Evolutionary conservation across 2,329 filamentous ascomycete genomes (phyloP).

Genomic region (Penicillium sp.): DNA sequence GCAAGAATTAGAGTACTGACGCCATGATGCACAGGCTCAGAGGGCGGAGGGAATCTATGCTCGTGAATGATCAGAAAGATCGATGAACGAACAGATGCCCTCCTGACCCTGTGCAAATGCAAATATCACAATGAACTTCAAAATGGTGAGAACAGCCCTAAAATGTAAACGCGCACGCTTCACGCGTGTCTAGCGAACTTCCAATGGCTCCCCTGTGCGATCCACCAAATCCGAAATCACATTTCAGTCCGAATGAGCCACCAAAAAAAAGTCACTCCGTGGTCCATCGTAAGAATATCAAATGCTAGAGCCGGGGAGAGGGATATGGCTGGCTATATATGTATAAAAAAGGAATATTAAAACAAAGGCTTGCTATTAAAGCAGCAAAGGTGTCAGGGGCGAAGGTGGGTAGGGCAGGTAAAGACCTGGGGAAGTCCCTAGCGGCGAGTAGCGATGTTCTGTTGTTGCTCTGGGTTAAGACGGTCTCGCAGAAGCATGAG

Average conservation of each 20-base stretch:
- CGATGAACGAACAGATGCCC: conserved; percentile 2
- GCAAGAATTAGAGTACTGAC: conserved; percentile 23
- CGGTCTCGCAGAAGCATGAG: conserved; percentile 44
- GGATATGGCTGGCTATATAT: neutral
- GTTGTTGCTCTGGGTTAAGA: conserved; percentile 21
- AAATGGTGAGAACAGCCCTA: neutral
- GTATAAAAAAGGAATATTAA: neutral
- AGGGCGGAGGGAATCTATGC: conserved; percentile 17
- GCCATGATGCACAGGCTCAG: conserved; percentile 24
- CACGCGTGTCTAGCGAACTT: neutral
- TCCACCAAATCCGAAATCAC: conserved; percentile 2
- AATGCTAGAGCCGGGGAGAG: neutral
- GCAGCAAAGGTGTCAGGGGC: neutral
- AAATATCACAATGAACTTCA: conserved; percentile 1
- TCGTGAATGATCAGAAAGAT: conserved; percentile 2
- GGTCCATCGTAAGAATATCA: conserved; percentile 2
- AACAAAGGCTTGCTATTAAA: conserved; percentile 2
- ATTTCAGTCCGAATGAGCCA: neutral
- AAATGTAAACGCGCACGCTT: neutral
- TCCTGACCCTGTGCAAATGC: conserved; percentile 8
- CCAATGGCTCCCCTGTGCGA: neutral
- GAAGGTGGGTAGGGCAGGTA: neutral
- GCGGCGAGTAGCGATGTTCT: conserved; percentile 11
- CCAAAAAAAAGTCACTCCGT: conserved; percentile 6
- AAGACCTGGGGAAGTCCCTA: conserved; percentile 2